phyloP scores from a whole-genome alignment of 2,329 filamentous ascomycete genomes.

The Trichoderma atrobrunneum region DNA sequence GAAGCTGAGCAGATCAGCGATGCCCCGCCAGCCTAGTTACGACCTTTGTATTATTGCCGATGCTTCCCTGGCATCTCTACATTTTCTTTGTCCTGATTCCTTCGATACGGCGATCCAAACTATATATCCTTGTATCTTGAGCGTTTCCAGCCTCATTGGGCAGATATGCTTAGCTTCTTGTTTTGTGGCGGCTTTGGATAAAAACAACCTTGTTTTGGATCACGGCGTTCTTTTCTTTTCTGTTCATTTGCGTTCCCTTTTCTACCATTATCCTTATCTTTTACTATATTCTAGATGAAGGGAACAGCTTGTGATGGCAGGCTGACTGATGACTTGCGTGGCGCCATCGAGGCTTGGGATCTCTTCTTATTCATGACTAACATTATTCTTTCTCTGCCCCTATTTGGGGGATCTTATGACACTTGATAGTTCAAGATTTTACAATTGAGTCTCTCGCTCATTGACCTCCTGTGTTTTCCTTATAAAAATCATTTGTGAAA shows the following conservation, averaged over 20 bases:
- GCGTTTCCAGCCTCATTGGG: neutral
- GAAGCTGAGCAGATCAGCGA: constrained; percentile 4
- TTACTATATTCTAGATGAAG: constrained; percentile 13
- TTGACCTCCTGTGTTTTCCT: neutral
- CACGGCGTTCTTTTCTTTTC: constrained; percentile 30
- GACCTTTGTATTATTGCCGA: neutral
- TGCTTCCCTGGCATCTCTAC: neutral
- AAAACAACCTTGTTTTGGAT: constrained; percentile 28
- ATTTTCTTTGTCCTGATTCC: constrained; percentile 17
- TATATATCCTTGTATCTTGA: constrained; percentile 19
- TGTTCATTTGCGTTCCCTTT: constrained; percentile 19
- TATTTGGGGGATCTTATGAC: constrained; percentile 12
- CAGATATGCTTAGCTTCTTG: constrained; percentile 14
- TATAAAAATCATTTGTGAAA: neutral
- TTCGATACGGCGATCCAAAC: constrained; percentile 18
- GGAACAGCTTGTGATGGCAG: constrained; percentile 16
- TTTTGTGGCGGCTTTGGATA: constrained; percentile 31
- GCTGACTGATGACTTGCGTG: constrained; percentile 22
- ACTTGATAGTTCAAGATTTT: constrained; percentile 18
- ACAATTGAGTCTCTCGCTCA: constrained; percentile 14
- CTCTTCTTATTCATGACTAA: constrained; percentile 19
- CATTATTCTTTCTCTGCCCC: neutral
- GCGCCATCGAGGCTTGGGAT: constrained; percentile 13
- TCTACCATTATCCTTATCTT: neutral
- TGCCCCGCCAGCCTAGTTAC: neutral